Conservation (phyloP, 306 rosid species). For the Begonia peltatifolia region DNA sequence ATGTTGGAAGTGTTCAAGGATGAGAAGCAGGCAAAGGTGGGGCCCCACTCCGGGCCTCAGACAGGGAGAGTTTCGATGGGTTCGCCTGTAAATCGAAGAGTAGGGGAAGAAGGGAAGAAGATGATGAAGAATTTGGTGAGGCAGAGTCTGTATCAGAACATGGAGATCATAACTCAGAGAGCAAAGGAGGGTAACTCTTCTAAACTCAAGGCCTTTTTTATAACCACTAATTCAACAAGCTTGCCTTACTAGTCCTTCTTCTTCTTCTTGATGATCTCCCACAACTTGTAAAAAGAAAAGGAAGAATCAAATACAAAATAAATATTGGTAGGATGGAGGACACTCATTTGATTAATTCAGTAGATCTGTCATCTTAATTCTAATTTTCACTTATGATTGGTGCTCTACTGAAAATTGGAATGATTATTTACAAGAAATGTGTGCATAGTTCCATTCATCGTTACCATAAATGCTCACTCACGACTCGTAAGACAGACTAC, state of each 20-base stretch:
- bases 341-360: too few relatives aligned
- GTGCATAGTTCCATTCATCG: too few relatives aligned
- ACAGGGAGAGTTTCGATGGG: constrained; percentile 51
- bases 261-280: too few relatives aligned
- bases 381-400: too few relatives aligned
- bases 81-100: constrained; percentile 44
- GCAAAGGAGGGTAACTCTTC: constrained; percentile 60
- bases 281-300: too few relatives aligned
- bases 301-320: too few relatives aligned
- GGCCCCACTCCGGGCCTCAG: constrained; percentile 95
- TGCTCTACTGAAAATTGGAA: too few relatives aligned
- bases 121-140: constrained; percentile 91
- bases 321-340: too few relatives aligned
- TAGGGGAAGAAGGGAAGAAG: constrained; percentile 51
- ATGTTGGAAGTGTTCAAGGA: constrained; percentile 82
- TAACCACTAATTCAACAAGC: constrained; percentile 95
- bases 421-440: too few relatives aligned
- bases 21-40: constrained; percentile 58
- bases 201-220: constrained; percentile 48
- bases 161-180: constrained; percentile 71
- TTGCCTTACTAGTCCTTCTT: constrained; percentile 41
- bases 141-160: constrained; percentile 65
- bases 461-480: too few relatives aligned
- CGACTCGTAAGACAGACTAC: too few relatives aligned
- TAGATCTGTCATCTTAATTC: too few relatives aligned